Evolutionary conservation across 352 stramenopile genomes (phyloP), one percentile per base, ranked within the genome.

Genomic region (Globisporangium iwayamae): DNA sequence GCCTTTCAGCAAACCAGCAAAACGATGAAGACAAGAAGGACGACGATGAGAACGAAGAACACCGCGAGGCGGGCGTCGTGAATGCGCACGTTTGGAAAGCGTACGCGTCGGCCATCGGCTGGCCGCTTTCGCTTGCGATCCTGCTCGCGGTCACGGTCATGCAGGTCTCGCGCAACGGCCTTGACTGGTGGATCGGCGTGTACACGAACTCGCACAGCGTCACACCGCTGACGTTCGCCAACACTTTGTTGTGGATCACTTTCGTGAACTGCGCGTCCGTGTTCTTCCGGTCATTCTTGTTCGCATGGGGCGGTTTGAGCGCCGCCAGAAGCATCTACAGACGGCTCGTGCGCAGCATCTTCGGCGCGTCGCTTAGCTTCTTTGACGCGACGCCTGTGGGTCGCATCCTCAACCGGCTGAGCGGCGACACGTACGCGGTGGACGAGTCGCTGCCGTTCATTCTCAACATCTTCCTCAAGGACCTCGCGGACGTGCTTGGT

Each of bases 401-500:
- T 0, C 83, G 83, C 14, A 79, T 96, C 41, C 66, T 93, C 2
- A 96, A 96, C 36, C 73, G 87, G 10, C 60, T 94, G n/a, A 91
- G 84, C 28, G 80, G 83, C 8, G 85, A 96, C 54, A 92, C 84
- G 9, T 96, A 94, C 57, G 71, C 78, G 3, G 75, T 97, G 8
- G 89, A 97, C 68, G 86, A 96, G 63, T 91, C 83, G 16, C 68
- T 97, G 14, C 90, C 91, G 7, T 97, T 97, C 55, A 87, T 88
- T 48, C 73, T 97, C 55, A 96, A 97, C 62, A 84, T 96, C 41
- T 93, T 94, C 53, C 66, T 97, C 13, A 91, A 89, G 41, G 87
- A 97, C 66, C 65, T 81, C 13, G 77, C 84, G 1, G 85, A 91
- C 11, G 73, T 97, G 6, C 25, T 81, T 4, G 89, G 87, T 0